Percentiles rank a stretch among this genome's conserved stretches.
These are phyloP conservation scores for Candida railenensis DNA, from an alignment of 805 yeast genomes.

Conservation along the genomic window DNA sequence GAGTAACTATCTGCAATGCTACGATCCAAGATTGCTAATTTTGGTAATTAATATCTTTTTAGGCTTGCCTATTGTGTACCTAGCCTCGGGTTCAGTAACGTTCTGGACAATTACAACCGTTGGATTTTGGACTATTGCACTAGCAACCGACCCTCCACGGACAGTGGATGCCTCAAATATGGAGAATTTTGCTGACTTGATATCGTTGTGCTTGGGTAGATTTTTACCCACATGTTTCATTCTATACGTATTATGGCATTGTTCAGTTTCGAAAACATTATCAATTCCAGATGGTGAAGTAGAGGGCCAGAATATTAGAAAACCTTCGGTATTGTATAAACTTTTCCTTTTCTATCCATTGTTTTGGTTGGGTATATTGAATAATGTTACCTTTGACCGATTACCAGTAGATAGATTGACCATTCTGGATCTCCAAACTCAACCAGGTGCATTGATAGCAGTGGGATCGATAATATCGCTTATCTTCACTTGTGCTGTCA, in stretches of 20 bases:
- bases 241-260: conserved; percentile 66
- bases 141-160: conserved; percentile 80
- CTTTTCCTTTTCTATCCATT: conserved; percentile 70
- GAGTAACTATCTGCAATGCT: conserved; percentile 48
- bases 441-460: conserved; percentile 75
- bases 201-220: conserved; percentile 72
- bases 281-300: not conserved
- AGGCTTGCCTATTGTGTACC: conserved; percentile 60
- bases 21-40: conserved; percentile 65
- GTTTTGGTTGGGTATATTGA: conserved; percentile 81
- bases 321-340: conserved; percentile 41
- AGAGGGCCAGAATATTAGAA: not conserved
- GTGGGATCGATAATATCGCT: conserved; percentile 48
- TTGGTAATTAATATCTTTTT: conserved; percentile 57
- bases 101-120: conserved; percentile 62
- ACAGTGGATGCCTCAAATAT: conserved; percentile 52
- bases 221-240: conserved; percentile 74
- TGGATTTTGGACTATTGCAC: conserved; percentile 81
- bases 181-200: conserved; percentile 54
- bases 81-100: conserved; percentile 40
- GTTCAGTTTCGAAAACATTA: conserved; percentile 52
- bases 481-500: conserved; percentile 53
- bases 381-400: conserved; percentile 85
- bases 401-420: conserved; percentile 86
- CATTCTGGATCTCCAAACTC: conserved; percentile 62